Percentiles rank a stretch among this genome's conserved stretches.
Evolutionary conservation across 2,329 filamentous ascomycete species (phyloP).

Genomic region (Fusarium bactridioides): DNA sequence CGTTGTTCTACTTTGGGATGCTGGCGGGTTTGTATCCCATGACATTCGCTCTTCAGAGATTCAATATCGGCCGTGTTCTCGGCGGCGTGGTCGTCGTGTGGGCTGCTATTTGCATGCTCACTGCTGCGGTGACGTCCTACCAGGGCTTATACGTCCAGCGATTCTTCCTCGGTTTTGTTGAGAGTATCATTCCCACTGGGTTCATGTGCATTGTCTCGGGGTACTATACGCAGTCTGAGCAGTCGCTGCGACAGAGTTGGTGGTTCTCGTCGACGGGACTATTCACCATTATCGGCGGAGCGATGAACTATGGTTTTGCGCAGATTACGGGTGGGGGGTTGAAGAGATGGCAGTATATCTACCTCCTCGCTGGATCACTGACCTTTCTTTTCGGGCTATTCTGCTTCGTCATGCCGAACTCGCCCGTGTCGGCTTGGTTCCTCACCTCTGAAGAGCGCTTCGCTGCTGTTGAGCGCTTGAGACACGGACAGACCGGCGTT

Average conservation of each 20-base stretch:
- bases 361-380: slow-evolving; percentile 68
- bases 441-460: slow-evolving; percentile 68
- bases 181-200: slow-evolving; percentile 70
- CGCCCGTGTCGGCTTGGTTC: slow-evolving; percentile 74
- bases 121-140: slow-evolving; percentile 70
- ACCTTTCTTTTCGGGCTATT: slow-evolving; percentile 70
- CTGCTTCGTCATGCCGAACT: slow-evolving; percentile 72
- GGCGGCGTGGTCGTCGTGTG: slow-evolving; percentile 71
- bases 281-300: slow-evolving; percentile 69
- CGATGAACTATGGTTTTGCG: slow-evolving; percentile 72
- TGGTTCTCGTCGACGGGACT: slow-evolving; percentile 70
- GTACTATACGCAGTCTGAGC: slow-evolving; percentile 72
- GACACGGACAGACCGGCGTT: slow-evolving; percentile 69
- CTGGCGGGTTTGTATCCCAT: slow-evolving; percentile 77
- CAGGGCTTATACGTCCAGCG: slow-evolving; percentile 71
- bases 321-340: slow-evolving; percentile 64
- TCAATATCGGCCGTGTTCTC: slow-evolving; percentile 70
- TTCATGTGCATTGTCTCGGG: slow-evolving; percentile 71
- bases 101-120: slow-evolving; percentile 72
- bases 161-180: slow-evolving; percentile 70
- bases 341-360: slow-evolving; percentile 75
- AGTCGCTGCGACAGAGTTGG: slow-evolving; percentile 70
- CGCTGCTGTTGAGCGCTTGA: slow-evolving; percentile 69
- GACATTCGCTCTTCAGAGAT: slow-evolving; percentile 74
- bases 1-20: slow-evolving; percentile 83